Conservation (phyloP, 208 protist genomes). For the Eutreptiella sp. region DNA sequence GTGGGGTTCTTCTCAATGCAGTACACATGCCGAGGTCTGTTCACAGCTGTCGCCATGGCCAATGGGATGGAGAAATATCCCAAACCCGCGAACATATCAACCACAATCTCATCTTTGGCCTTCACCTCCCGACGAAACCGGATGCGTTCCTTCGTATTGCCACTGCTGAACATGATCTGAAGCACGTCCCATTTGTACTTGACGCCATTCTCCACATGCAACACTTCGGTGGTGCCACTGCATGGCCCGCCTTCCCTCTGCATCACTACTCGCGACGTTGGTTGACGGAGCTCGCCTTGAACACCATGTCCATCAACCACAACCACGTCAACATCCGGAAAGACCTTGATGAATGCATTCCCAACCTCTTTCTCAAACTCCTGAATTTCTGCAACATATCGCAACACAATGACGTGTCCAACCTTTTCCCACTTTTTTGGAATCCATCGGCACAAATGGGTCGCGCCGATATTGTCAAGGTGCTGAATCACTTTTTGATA, state of each 20-base stretch:
- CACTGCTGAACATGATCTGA: conserved; percentile 79
- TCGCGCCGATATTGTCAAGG: background rate
- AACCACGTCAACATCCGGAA: background rate
- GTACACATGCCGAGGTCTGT: conserved; percentile 52
- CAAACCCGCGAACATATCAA: conserved; percentile 85
- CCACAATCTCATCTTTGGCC: conserved; percentile 62
- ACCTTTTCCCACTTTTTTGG: conserved; percentile 17
- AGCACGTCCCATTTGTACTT: conserved; percentile 71
- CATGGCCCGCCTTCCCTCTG: conserved; percentile 41
- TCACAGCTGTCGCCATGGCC: conserved; percentile 54
- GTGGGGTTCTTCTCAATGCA: conserved; percentile 78
- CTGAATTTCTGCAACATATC: background rate
- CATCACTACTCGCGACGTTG: background rate
- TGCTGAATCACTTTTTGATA: background rate
- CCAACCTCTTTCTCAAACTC: background rate
- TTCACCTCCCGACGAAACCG: conserved; percentile 53
- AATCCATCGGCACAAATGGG: background rate
- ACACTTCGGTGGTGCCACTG: too few relatives aligned
- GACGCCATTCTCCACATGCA: conserved; percentile 77
- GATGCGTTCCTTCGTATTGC: conserved; percentile 82
- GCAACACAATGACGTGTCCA: conserved; percentile 5
- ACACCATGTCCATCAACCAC: background rate
- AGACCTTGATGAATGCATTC: background rate
- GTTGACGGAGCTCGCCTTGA: conserved; percentile 9
- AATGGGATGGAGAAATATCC: conserved; percentile 81